phyloP scores from a whole-genome alignment of 306 rosid genomes.

The Castanea crenata region DNA sequence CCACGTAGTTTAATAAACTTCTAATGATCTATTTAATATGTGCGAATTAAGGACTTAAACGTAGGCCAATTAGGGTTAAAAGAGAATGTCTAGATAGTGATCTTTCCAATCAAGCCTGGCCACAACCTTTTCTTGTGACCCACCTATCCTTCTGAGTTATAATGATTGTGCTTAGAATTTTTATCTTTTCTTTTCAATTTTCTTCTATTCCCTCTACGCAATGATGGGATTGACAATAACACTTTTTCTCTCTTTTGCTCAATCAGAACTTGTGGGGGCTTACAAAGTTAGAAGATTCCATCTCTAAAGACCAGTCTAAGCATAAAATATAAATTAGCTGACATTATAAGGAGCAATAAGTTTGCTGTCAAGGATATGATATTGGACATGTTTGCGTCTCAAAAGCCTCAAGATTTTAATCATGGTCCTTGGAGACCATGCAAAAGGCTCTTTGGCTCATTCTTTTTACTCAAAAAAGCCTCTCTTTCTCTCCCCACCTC shows the following conservation, averaged over 20 bases:
- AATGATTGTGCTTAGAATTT: constrained; percentile 33
- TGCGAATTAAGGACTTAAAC: constrained; percentile 33
- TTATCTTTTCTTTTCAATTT: neutral
- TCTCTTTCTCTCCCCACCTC: constrained; percentile 7
- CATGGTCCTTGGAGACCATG: constrained; percentile 93
- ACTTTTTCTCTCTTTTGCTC: constrained; percentile 32
- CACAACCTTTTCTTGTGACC: constrained; percentile 42
- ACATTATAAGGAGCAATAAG: constrained; percentile 56
- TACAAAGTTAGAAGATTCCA: constrained; percentile 74
- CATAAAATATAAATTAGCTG: constrained; percentile 59
- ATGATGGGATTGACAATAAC: constrained; percentile 46
- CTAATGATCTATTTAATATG: constrained; percentile 11
- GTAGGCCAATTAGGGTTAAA: constrained; percentile 29
- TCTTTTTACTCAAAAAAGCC: constrained; percentile 53
- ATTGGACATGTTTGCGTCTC: constrained; percentile 42
- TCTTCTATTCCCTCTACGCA: constrained; percentile 26
- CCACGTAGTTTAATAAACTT: neutral
- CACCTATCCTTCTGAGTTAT: constrained; percentile 45
- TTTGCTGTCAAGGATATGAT: constrained; percentile 59
- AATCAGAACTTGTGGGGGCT: constrained; percentile 30
- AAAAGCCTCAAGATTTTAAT: constrained; percentile 75
- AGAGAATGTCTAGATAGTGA: constrained; percentile 22
- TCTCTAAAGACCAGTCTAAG: constrained; percentile 52
- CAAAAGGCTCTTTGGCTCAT: constrained; percentile 73
- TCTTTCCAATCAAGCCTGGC: constrained; percentile 42